Evolutionary conservation across 148 eudicot species (phyloP).

Genomic region (Chenopodium quinoa): DNA sequence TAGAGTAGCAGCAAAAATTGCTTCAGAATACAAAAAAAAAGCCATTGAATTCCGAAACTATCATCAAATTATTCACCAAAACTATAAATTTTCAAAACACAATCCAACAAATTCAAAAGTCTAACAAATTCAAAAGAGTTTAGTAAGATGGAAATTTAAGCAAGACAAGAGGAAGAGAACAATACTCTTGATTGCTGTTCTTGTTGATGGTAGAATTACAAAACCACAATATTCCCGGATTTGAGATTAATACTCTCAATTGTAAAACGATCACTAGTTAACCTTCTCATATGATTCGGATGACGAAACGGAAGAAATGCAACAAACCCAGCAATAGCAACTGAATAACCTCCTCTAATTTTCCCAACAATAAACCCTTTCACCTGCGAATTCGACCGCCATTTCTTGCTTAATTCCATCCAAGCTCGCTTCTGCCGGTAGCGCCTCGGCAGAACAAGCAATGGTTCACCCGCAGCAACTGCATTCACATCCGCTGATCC

Average conservation of each 20-base stretch:
- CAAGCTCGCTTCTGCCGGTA: neutral
- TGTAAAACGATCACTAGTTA: conserved; percentile 4
- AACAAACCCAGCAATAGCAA: conserved; percentile 40
- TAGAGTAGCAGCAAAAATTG: neutral
- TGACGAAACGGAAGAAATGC: conserved; percentile 30
- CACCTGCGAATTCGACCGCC: conserved; percentile 16
- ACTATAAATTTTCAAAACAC: neutral
- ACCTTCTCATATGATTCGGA: neutral
- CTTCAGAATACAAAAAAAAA: too few relatives aligned
- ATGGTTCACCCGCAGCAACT: neutral
- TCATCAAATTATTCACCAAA: neutral
- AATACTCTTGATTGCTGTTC: neutral
- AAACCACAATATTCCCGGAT: conserved; percentile 10
- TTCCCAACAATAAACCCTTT: conserved; percentile 35
- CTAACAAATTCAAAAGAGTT: neutral
- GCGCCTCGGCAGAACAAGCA: neutral
- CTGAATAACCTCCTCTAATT: conserved; percentile 34
- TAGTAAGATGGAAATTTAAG: neutral
- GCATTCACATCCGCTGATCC: conserved; percentile 7
- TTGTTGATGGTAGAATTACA: neutral
- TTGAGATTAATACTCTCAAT: conserved; percentile 10
- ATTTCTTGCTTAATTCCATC: neutral
- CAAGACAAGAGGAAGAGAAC: neutral
- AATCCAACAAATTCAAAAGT: neutral
- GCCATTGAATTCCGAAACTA: neutral